Evolutionary conservation across 176 grass and related monocot genomes (phyloP).

Genomic region (Zoysia japonica): DNA sequence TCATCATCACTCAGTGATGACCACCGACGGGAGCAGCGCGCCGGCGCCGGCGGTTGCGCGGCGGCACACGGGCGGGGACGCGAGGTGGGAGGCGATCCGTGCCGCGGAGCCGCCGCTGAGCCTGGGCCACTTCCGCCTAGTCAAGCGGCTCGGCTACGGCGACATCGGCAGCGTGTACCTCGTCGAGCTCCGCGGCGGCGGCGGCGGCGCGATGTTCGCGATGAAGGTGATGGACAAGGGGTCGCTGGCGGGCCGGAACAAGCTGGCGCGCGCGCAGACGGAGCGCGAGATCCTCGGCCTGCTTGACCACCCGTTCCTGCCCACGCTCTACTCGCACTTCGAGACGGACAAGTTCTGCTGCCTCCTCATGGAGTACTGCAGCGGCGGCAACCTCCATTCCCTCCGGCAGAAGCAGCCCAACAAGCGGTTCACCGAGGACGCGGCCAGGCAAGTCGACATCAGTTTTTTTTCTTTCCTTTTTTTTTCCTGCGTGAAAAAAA

Average conservation of each 20-base stretch:
- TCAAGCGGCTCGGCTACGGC: constrained; percentile 75
- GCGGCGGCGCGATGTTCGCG: constrained; percentile 58
- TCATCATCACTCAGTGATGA: not conserved
- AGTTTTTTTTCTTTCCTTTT: no score
- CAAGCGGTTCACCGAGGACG: constrained; percentile 82
- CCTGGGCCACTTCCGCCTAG: constrained; percentile 84
- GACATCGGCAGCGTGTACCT: constrained; percentile 98
- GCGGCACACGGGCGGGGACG: constrained; percentile 71
- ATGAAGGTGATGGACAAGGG: constrained; percentile 99
- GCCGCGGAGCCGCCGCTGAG: constrained; percentile 64
- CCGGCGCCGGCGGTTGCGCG: constrained; percentile 52
- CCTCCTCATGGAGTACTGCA: constrained; percentile 94
- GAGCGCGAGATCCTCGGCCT: constrained; percentile 84
- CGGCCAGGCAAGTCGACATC: constrained; percentile 43
- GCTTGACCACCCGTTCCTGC: constrained; percentile 92
- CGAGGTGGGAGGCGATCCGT: constrained; percentile 73
- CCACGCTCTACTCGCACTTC: constrained; percentile 86
- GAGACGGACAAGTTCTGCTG: constrained; percentile 91
- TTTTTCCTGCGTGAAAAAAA: no score
- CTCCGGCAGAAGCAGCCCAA: constrained; percentile 77
- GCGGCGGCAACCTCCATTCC: constrained; percentile 92
- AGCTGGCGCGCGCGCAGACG: constrained; percentile 72
- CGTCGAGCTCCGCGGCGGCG: constrained; percentile 64
- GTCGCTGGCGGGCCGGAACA: constrained; percentile 70
- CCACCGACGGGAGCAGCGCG: constrained; percentile 34